Base-by-base conservation (phyloP, 2,329 filamentous ascomycete species). In the Arthrobotrys entomopaga region DNA sequence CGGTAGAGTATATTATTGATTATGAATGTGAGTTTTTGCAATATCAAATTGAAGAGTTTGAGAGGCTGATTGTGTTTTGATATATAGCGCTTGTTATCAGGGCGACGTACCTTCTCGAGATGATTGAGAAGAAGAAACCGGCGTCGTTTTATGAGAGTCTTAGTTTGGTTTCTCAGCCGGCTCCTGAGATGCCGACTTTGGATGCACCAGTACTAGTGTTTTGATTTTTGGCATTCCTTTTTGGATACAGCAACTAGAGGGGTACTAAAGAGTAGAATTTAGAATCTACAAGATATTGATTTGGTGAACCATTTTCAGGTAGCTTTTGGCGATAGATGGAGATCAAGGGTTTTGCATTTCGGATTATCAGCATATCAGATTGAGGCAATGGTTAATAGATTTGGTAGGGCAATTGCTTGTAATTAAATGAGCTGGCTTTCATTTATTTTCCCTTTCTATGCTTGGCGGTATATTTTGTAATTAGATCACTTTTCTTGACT, bases 51-150 rank as follows among this genome's bases (percentile, higher is more conserved):
- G 19, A 50, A 46, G 42, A 46, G 42, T n/a, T 3, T 50, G 3
- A 50, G 20, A 46, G 11, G 42, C 42, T 43, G 15, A 57, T 26
- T 34, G 6, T 1, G 6, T 2, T 60, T 20, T 34, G 2, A 16
- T 7, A 13, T 58, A 40, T 26, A 50, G 69, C 61, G 6, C 26
- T 73, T 5, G 61, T 73, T n/a, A 57, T 73, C 7, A 40, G 69
- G 22, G 63, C 69, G 10, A 73, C 61, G 10, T 66, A 73, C 48
- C 48, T 73, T 16, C 40, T 73, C 24, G 69, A 66, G 43, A 65
- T 65, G 56, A 48, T 73, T 20, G 69, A 73, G 52, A 73, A 73
- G 56, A 73, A 56, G 46, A 46, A 73, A 24, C 61, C 58, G 24
- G 29, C 53, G 7, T 73, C 69, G 16, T 73, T 59, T 57, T 66